Conservation (phyloP, 2,329 filamentous ascomycete species). For the Arthrobotrys entomopaga region DNA sequence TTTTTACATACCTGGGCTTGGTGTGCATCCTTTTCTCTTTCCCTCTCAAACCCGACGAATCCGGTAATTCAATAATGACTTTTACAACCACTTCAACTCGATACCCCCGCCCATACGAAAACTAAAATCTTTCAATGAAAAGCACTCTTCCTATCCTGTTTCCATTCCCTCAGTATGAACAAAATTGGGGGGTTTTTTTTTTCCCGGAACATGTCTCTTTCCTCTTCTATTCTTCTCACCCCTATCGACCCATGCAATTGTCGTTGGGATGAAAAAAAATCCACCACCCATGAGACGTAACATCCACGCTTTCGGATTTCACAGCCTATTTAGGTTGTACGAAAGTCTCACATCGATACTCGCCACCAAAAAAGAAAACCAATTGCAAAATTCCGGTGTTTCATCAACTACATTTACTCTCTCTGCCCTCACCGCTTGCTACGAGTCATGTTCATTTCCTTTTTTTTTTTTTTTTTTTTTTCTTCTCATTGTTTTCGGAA, state of each 20-base stretch:
- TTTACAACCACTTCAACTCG: constrained; percentile 14
- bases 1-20: constrained; percentile 48
- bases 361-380: constrained; percentile 6
- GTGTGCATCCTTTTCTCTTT: constrained; percentile 30
- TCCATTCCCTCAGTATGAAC: constrained; percentile 20
- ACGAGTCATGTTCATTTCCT: constrained; percentile 38
- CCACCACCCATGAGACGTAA: constrained; percentile 19
- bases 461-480: no score
- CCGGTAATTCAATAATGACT: constrained; percentile 52
- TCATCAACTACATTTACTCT: constrained; percentile 25
- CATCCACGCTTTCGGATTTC: constrained; percentile 25
- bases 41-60: constrained; percentile 28
- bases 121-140: constrained; percentile 31
- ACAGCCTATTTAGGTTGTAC: constrained; percentile 34
- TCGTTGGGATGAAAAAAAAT: constrained; percentile 14
- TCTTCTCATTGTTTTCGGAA: no score
- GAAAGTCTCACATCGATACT: constrained; percentile 14
- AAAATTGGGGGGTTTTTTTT: constrained; percentile 18
- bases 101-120: constrained; percentile 45
- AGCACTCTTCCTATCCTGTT: constrained; percentile 19
- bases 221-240: neutral
- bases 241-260: constrained; percentile 13
- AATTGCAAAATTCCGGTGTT: constrained; percentile 30
- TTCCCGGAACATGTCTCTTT: constrained; percentile 20
- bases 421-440: constrained; percentile 1